Conservation (phyloP, 495 filamentous ascomycete genomes). For the Hamigera avellanea region DNA sequence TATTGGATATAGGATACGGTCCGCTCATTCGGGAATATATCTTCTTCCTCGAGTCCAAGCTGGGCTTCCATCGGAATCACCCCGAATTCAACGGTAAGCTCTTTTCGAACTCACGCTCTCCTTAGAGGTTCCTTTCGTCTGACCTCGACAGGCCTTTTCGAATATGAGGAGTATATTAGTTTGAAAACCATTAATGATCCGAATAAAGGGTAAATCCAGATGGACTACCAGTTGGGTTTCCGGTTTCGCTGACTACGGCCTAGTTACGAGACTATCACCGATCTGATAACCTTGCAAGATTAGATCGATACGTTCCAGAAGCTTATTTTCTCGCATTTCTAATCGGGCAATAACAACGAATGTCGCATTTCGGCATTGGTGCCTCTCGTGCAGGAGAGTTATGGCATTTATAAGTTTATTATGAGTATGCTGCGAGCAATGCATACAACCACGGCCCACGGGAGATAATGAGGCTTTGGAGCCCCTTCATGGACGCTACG, state of each 20-base stretch:
- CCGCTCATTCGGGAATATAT: conserved; percentile 93
- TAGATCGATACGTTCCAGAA: conserved; percentile 98
- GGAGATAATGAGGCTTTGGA: conserved; percentile 93
- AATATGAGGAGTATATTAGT: conserved; percentile 98
- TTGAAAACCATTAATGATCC: conserved; percentile 97
- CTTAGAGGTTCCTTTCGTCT: conserved; percentile 5
- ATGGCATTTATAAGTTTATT: conserved; percentile 94
- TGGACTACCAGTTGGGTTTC: too few species aligned
- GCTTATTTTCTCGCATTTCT: conserved; percentile 92
- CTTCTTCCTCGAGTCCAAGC: conserved; percentile 82
- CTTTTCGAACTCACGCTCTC: background rate
- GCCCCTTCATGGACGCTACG: conserved; percentile 75
- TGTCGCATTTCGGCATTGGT: conserved; percentile 91
- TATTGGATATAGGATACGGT: conserved; percentile 66
- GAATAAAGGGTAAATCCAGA: conserved; percentile 69
- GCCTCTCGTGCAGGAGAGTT: conserved; percentile 91
- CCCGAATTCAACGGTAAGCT: conserved; percentile 88
- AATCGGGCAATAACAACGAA: conserved; percentile 83
- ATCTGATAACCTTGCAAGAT: conserved; percentile 93
- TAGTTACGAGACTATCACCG: conserved; percentile 89
- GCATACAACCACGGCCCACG: conserved; percentile 95
- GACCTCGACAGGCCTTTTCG: conserved; percentile 55
- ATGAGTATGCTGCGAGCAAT: conserved; percentile 93
- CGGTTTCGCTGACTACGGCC: conserved; percentile 10
- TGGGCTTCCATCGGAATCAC: conserved; percentile 89